These are phyloP conservation scores for Amylocystis lapponica DNA, from an alignment of 768 basidiomycete species.

Conservation along the genomic window DNA sequence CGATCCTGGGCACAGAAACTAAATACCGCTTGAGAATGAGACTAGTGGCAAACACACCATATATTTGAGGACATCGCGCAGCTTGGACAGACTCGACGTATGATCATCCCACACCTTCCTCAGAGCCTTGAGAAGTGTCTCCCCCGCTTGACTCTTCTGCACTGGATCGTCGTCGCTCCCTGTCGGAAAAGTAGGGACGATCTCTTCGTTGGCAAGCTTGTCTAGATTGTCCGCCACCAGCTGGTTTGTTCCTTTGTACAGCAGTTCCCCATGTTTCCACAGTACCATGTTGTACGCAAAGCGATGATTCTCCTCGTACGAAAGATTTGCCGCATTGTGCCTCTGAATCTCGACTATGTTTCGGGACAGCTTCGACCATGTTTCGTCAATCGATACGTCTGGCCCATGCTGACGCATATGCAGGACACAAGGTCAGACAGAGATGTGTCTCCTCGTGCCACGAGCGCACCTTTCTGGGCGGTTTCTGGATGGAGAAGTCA, in stretches of 20 bases:
- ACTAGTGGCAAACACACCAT: slow-evolving; percentile 57
- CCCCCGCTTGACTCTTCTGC: slow-evolving; percentile 78
- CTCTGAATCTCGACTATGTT: slow-evolving; percentile 95
- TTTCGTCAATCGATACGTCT: slow-evolving; percentile 74
- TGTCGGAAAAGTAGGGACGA: slow-evolving; percentile 80
- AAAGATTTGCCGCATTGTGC: slow-evolving; percentile 84
- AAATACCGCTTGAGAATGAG: background rate
- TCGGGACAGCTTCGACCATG: slow-evolving; percentile 71
- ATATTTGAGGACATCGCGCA: slow-evolving; percentile 89
- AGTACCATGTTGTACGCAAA: slow-evolving; percentile 95
- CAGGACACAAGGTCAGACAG: too few relatives aligned
- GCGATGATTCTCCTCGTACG: slow-evolving; percentile 90
- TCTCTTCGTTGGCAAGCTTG: slow-evolving; percentile 63
- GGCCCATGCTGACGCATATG: slow-evolving; percentile 52
- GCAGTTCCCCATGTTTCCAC: slow-evolving; percentile 72
- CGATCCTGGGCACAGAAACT: slow-evolving; percentile 65
- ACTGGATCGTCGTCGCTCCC: slow-evolving; percentile 60
- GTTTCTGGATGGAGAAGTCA: slow-evolving; percentile 29
- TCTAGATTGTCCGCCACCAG: slow-evolving; percentile 84
- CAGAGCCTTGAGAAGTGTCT: slow-evolving; percentile 77
- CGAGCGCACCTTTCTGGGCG: slow-evolving; percentile 40
- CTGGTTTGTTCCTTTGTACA: slow-evolving; percentile 80
- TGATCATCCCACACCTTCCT: slow-evolving; percentile 93
- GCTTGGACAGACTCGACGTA: slow-evolving; percentile 76
- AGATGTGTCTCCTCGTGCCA: background rate